Base-by-base conservation (phyloP, 2,329 filamentous ascomycete species). In the Aspergillus transmontanensis region DNA sequence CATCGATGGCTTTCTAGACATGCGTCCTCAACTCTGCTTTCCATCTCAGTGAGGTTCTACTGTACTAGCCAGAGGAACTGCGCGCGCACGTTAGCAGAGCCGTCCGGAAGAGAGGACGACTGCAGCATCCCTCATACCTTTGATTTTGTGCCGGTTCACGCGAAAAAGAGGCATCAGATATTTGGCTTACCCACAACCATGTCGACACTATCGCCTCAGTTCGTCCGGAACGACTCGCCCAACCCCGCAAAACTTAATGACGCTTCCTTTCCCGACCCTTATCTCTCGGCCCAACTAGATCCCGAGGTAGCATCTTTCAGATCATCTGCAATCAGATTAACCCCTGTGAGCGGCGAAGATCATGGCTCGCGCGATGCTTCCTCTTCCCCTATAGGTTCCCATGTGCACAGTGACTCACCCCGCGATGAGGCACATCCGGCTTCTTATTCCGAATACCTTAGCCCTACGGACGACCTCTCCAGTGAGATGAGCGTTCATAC, bases 221-320 rank as follows among this genome's bases (percentile, higher is more conserved):
- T 70, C 64, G 62, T 65, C 61, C 60, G 61, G 19, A 63, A 66
- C 45, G 66, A 71, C 48, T 74, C 71, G 19, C 64, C 69, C 41
- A 70, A 68, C 60, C 66, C 68, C 43, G 65, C 72, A 51, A 69
- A 68, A 19, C 74, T 77, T 63, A 75, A 73, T 51, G 71, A 76
- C 39, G 67, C 74, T 48, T 72, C 69, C 51, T 69, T 72, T 59
- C 72, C 72, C 57, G 78, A 80, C 58, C 75, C 77, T 26, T 80
- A 79, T 66, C 74, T 81, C 9, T 76, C 77, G 16, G 72, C 76
- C 11, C 72, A 76, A 9, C 74, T 75, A 11, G 75, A 77, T 61
- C 75, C 71, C 3, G 79, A 81, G 41, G 77, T 80, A 66, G 68
- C 71, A 16, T 72, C 73, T 34, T 76, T 80, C 54, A 69, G 71